Evolutionary conservation across 2,329 filamentous ascomycete species (phyloP).

Genomic region (Colletotrichum cordylinicola): DNA sequence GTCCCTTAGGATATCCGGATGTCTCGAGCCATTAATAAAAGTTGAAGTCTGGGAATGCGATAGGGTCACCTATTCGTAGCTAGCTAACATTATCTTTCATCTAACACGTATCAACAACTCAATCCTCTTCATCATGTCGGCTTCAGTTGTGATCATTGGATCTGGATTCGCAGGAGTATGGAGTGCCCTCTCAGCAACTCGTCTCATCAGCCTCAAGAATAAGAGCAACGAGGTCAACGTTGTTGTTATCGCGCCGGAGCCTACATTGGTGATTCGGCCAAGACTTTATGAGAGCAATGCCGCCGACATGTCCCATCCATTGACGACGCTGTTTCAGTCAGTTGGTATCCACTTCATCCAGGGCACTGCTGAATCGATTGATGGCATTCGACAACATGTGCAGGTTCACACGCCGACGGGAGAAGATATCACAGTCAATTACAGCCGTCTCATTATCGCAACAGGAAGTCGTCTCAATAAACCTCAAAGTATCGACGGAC

Average conservation of each 20-base stretch:
- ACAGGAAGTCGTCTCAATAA: slow-evolving; percentile 37
- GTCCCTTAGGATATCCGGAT: neutral
- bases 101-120: neutral
- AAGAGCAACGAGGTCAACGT: slow-evolving; percentile 30
- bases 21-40: neutral
- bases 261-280: slow-evolving; percentile 35
- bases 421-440: slow-evolving; percentile 24
- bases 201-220: slow-evolving; percentile 31
- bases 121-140: neutral
- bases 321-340: slow-evolving; percentile 29
- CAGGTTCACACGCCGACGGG: slow-evolving; percentile 10
- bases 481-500: slow-evolving; percentile 32
- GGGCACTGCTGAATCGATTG: slow-evolving; percentile 27
- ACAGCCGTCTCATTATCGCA: slow-evolving; percentile 40
- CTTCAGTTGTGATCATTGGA: slow-evolving; percentile 30
- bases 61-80: neutral
- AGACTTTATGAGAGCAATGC: slow-evolving; percentile 39
- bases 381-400: slow-evolving; percentile 24
- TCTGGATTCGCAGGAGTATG: slow-evolving; percentile 41
- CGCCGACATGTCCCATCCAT: slow-evolving; percentile 26
- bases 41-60: neutral
- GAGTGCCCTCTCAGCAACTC: slow-evolving; percentile 39
- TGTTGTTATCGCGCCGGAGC: slow-evolving; percentile 36
- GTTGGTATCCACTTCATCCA: slow-evolving; percentile 31
- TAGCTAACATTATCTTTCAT: neutral